phyloP scores from a whole-genome alignment of 1,284 basidiomycete species.

The Waitea zeae region DNA sequence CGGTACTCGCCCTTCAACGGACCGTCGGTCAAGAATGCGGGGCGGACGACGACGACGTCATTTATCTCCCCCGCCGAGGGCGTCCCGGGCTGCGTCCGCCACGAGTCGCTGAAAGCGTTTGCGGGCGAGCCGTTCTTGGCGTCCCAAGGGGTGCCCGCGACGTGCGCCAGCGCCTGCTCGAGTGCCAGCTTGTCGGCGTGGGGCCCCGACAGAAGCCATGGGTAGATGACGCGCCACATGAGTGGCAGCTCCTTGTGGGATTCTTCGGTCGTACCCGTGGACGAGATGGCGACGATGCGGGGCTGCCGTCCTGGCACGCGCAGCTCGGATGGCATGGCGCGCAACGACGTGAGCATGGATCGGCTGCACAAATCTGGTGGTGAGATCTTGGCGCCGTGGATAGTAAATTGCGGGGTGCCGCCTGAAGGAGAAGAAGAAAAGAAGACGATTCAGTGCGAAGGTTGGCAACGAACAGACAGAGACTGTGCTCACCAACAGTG shows the following conservation, averaged over 20 bases:
- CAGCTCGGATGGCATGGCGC: slow-evolving; percentile 19
- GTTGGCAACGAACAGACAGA: not conserved
- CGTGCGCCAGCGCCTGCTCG: slow-evolving; percentile 28
- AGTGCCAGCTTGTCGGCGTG: slow-evolving; percentile 40
- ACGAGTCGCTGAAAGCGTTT: slow-evolving; percentile 21
- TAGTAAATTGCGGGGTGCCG: slow-evolving; percentile 20
- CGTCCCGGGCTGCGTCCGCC: slow-evolving; percentile 21
- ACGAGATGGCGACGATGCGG: slow-evolving; percentile 33
- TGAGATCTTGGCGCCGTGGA: slow-evolving; percentile 25
- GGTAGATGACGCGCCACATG: slow-evolving; percentile 27
- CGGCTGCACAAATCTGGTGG: slow-evolving; percentile 32
- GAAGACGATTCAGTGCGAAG: not conserved
- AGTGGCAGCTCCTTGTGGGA: slow-evolving; percentile 29
- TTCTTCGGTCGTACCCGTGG: slow-evolving; percentile 27
- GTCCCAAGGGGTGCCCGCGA: slow-evolving; percentile 26
- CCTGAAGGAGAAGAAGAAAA: slow-evolving; percentile 12
- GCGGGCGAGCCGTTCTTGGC: slow-evolving; percentile 17
- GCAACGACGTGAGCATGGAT: slow-evolving; percentile 27
- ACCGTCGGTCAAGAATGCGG: slow-evolving; percentile 39
- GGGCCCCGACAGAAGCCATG: slow-evolving; percentile 19
- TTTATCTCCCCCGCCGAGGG: slow-evolving; percentile 24
- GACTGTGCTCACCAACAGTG: slow-evolving; percentile 25
- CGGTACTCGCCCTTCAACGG: slow-evolving; percentile 27
- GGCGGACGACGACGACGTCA: slow-evolving; percentile 30
- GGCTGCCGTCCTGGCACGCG: slow-evolving; percentile 6